Conservation (phyloP, 305 asterid species). For the Solanum chacoense region DNA sequence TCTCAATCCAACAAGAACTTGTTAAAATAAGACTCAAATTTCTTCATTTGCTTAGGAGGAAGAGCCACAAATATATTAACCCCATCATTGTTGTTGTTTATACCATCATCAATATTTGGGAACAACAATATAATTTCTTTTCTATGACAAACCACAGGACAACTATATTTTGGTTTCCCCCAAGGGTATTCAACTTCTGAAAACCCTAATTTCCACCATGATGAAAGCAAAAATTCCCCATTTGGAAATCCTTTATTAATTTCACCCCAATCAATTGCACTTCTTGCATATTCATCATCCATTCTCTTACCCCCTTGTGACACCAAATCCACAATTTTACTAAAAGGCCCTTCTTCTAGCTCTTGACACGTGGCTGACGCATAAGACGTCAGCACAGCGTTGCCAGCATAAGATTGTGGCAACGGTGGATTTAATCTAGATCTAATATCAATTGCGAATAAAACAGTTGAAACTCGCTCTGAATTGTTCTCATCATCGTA, state of each 20-base stretch:
- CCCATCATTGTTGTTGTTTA: slow-evolving; percentile 18
- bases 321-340: slow-evolving; percentile 39
- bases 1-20: slow-evolving; percentile 20
- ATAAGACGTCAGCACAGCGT: slow-evolving; percentile 62
- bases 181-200: slow-evolving; percentile 66
- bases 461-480: slow-evolving; percentile 33
- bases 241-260: slow-evolving; percentile 66
- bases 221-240: slow-evolving; percentile 74
- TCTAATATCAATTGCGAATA: slow-evolving; percentile 68
- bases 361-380: slow-evolving; percentile 46
- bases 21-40: slow-evolving; percentile 35
- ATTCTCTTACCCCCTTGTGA: slow-evolving; percentile 47
- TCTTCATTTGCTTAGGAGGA: slow-evolving; percentile 59
- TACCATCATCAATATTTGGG: slow-evolving; percentile 39
- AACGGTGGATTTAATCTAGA: slow-evolving; percentile 49
- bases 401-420: slow-evolving; percentile 53
- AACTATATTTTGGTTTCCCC: slow-evolving; percentile 74
- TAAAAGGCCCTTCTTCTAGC: slow-evolving; percentile 41
- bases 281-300: slow-evolving; percentile 61
- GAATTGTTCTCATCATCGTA: not conserved
- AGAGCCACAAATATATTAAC: slow-evolving; percentile 69
- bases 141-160: slow-evolving; percentile 67
- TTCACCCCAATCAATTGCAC: slow-evolving; percentile 86
- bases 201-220: slow-evolving; percentile 93
- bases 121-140: slow-evolving; percentile 64